Evolutionary conservation across 345 rosid species (phyloP).

Genomic region (Brassica rapa): DNA sequence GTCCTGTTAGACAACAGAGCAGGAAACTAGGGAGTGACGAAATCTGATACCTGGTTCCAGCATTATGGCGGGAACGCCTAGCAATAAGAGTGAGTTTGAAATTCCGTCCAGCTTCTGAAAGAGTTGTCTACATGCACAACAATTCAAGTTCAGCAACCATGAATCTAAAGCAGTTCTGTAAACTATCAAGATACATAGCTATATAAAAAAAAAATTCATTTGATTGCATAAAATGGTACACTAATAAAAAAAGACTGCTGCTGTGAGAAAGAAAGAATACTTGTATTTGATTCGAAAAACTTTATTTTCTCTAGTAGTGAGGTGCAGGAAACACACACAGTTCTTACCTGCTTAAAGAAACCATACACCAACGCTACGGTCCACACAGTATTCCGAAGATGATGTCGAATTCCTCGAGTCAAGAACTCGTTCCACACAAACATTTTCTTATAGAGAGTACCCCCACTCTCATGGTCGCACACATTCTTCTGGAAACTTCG

Average conservation of each 20-base stretch:
- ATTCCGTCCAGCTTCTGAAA: conserved; percentile 74
- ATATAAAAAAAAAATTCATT: too few species aligned
- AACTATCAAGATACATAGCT: too few species aligned
- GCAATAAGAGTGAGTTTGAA: conserved; percentile 85
- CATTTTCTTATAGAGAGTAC: conserved; percentile 81
- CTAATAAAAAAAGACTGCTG: neutral
- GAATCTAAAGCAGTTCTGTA: neutral
- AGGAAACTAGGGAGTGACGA: conserved; percentile 2
- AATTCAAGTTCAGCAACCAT: conserved; percentile 31
- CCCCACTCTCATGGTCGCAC: conserved; percentile 67
- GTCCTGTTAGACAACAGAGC: neutral
- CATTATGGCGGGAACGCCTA: conserved; percentile 97
- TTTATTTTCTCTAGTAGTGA: conserved; percentile 10
- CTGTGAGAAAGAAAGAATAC: neutral
- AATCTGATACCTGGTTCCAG: conserved; percentile 86
- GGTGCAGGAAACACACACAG: conserved; percentile 27
- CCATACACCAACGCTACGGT: conserved; percentile 98
- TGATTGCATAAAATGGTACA: neutral
- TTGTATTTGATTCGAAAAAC: neutral
- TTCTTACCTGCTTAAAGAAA: conserved; percentile 88
- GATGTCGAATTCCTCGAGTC: conserved; percentile 86
- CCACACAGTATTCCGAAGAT: conserved; percentile 89
- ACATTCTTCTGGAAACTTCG: conserved; percentile 86
- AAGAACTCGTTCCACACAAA: conserved; percentile 98
- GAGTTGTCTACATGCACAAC: conserved; percentile 57